These are phyloP conservation scores for Hysterium pulicare DNA, from an alignment of 2,329 filamentous ascomycete genomes.

Conservation along the genomic window DNA sequence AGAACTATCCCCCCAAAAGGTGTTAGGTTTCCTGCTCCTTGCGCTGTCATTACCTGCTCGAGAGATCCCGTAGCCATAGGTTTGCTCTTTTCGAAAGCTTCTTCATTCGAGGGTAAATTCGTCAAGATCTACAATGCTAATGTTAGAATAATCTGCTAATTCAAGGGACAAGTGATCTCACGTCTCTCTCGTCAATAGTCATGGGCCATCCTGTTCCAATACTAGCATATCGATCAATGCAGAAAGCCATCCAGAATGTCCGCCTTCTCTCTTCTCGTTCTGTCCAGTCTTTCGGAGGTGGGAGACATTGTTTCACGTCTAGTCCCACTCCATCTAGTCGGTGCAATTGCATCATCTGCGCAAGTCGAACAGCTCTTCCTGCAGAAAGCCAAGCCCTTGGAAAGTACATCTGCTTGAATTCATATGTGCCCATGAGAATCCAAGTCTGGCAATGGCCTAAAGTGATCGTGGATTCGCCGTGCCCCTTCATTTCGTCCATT, in stretches of 20 bases:
- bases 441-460: constrained; percentile 85
- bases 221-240: constrained; percentile 85
- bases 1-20: constrained; percentile 77
- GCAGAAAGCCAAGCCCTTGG: constrained; percentile 92
- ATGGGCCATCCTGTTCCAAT: constrained; percentile 98
- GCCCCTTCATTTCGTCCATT: constrained; percentile 84
- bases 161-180: constrained; percentile 33
- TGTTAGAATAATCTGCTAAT: constrained; percentile 1
- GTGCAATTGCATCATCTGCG: constrained; percentile 91
- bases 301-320: constrained; percentile 89
- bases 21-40: constrained; percentile 71
- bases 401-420: constrained; percentile 98
- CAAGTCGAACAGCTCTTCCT: constrained; percentile 74
- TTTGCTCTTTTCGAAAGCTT: constrained; percentile 77
- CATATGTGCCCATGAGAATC: constrained; percentile 73
- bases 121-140: constrained; percentile 62
- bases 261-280: constrained; percentile 86
- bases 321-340: constrained; percentile 76
- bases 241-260: constrained; percentile 95
- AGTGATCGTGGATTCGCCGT: constrained; percentile 84
- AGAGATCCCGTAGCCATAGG: constrained; percentile 70
- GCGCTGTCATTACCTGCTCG: constrained; percentile 64
- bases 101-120: constrained; percentile 77
- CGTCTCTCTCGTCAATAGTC: constrained; percentile 84
- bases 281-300: constrained; percentile 86